A percentile compares a stretch with the other conserved stretches of the same genome.
Evolutionary conservation across 805 yeast genomes (phyloP).

Genomic region (Ogataea paradorogensis): DNA sequence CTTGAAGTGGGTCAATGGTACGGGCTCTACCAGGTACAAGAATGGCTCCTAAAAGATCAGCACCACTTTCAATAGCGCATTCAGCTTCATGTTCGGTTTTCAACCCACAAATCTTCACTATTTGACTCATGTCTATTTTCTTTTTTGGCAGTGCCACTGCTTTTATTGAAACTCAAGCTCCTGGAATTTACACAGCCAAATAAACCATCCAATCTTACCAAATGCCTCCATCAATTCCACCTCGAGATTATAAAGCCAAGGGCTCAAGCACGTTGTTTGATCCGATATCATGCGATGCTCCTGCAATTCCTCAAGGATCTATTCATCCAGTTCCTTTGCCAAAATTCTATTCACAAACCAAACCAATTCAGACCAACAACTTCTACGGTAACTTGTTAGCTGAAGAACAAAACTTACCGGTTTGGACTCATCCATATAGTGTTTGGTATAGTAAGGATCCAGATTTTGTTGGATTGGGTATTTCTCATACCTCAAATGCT

Average conservation of each 20-base stretch:
- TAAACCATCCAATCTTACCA: neutral
- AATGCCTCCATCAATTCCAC: slow-evolving; percentile 26
- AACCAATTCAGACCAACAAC: slow-evolving; percentile 69
- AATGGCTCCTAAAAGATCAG: slow-evolving; percentile 79
- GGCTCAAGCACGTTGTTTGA: slow-evolving; percentile 6
- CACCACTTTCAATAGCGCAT: slow-evolving; percentile 67
- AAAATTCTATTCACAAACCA: slow-evolving; percentile 40
- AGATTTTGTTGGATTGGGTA: slow-evolving; percentile 55
- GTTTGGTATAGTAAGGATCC: slow-evolving; percentile 54
- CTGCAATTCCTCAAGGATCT: slow-evolving; percentile 19
- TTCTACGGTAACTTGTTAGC: slow-evolving; percentile 72
- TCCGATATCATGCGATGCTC: slow-evolving; percentile 22
- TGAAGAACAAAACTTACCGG: slow-evolving; percentile 62
- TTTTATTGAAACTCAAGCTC: neutral
- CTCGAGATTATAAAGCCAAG: slow-evolving; percentile 20
- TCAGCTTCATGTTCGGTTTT: slow-evolving; percentile 64
- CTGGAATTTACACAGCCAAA: slow-evolving; percentile 10
- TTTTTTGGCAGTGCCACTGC: neutral
- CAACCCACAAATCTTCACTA: slow-evolving; percentile 88
- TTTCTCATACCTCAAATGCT: slow-evolving; percentile 55
- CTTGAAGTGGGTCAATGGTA: slow-evolving; percentile 52
- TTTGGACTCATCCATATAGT: slow-evolving; percentile 82
- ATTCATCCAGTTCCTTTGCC: slow-evolving; percentile 64
- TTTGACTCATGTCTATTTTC: slow-evolving; percentile 8
- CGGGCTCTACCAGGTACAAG: slow-evolving; percentile 80